Conservation (phyloP, 2,329 filamentous ascomycete genomes). For the Ophiostoma sp. region DNA sequence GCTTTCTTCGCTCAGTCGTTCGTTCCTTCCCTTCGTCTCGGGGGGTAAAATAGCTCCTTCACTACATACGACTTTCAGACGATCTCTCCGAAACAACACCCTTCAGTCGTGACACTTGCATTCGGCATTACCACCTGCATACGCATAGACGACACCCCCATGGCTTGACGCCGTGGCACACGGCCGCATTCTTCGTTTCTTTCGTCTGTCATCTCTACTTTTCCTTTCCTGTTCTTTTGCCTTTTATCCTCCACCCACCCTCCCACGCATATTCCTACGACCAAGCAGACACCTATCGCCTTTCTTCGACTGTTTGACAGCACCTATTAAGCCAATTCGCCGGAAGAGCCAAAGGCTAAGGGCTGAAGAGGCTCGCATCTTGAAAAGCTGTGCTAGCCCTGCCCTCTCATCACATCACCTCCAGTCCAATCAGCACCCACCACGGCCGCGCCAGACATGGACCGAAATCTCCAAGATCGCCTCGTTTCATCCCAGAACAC, state of each 20-base stretch:
- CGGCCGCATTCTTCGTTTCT: conserved; percentile 8
- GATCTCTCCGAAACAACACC: neutral
- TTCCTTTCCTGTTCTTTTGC: neutral
- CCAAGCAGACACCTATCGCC: neutral
- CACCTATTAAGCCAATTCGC: neutral
- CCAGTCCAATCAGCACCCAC: neutral
- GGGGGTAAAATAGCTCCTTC: neutral
- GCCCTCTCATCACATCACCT: neutral
- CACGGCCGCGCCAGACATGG: neutral
- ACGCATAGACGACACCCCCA: neutral
- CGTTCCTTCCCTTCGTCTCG: conserved; percentile 1
- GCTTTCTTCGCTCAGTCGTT: neutral
- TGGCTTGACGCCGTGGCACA: conserved; percentile 15
- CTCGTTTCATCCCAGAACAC: neutral
- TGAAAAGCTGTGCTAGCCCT: neutral
- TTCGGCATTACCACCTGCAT: neutral
- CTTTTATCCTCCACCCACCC: conserved; percentile 10
- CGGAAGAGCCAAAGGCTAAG: neutral
- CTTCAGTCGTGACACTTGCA: neutral
- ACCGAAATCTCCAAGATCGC: neutral
- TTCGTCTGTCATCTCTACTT: neutral
- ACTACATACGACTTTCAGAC: neutral
- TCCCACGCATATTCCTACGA: neutral
- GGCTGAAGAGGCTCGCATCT: neutral
- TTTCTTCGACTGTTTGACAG: neutral